Conservation (phyloP, 768 basidiomycete species). For the Chalciporus piperatus region DNA sequence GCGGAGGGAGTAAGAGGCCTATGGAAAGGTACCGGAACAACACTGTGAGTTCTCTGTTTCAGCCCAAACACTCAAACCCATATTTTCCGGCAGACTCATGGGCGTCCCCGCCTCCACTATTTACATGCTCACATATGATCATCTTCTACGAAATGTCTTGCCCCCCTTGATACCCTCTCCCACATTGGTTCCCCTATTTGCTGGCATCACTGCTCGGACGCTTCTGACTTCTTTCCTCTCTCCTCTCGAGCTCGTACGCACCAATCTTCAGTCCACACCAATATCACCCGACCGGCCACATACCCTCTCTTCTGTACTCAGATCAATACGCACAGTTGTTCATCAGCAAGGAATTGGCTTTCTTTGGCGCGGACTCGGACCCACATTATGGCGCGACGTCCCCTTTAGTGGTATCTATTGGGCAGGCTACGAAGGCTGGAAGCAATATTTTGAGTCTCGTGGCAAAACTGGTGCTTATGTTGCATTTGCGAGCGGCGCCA, state of each 20-base stretch:
- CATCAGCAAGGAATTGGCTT: constrained; percentile 60
- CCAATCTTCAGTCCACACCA: constrained; percentile 89
- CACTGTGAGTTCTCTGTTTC: constrained; percentile 55
- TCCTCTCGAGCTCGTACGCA: constrained; percentile 90
- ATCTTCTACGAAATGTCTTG: constrained; percentile 63
- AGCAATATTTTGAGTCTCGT: constrained; percentile 53
- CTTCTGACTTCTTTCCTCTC: constrained; percentile 75
- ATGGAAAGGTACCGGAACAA: constrained; percentile 95
- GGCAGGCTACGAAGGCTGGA: constrained; percentile 89
- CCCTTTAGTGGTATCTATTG: constrained; percentile 98
- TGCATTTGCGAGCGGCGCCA: constrained; percentile 87
- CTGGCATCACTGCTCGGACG: constrained; percentile 82
- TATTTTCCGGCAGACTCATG: constrained; percentile 56
- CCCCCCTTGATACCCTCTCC: constrained; percentile 57
- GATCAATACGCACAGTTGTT: constrained; percentile 58
- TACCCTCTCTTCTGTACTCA: constrained; percentile 72
- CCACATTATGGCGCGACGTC: constrained; percentile 95
- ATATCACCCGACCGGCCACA: constrained; percentile 65
- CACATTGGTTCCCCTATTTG: constrained; percentile 63
- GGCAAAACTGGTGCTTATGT: constrained; percentile 60
- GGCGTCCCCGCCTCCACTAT: constrained; percentile 88
- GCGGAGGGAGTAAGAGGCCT: constrained; percentile 82
- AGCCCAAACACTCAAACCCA: constrained; percentile 5
- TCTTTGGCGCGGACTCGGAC: constrained; percentile 88
- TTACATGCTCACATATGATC: constrained; percentile 96